These are phyloP conservation scores for Aleurites moluccanus DNA, from an alignment of 441 rosid species.

Conservation along the genomic window DNA sequence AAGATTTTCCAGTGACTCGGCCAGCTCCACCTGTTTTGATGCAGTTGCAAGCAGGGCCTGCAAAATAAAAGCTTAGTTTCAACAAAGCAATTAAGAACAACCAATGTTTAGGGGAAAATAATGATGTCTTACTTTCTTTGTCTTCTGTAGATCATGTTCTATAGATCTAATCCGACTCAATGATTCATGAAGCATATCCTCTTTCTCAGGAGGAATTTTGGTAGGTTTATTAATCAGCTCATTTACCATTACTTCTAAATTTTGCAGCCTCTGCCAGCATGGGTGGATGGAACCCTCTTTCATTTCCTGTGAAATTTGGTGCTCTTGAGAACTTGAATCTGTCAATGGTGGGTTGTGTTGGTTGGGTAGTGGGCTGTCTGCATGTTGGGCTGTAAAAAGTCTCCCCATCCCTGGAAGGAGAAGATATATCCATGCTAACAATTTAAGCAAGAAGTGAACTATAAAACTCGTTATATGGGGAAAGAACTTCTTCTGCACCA, in stretches of 20 bases:
- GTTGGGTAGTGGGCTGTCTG: conserved; percentile 34
- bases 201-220: conserved; percentile 86
- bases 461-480: conserved; percentile 35
- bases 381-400: conserved; percentile 36
- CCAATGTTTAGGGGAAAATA: conserved; percentile 10
- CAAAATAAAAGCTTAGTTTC: conserved; percentile 24
- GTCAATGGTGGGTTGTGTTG: conserved; percentile 36
- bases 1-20: conserved; percentile 74
- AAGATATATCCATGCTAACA: conserved; percentile 51
- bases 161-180: conserved; percentile 76
- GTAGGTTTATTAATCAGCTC: conserved; percentile 67
- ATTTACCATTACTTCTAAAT: conserved; percentile 66
- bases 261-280: conserved; percentile 87
- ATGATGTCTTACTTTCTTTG: conserved; percentile 55
- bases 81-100: neutral
- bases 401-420: conserved; percentile 47
- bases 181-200: conserved; percentile 80
- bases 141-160: conserved; percentile 87
- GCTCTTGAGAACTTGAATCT: conserved; percentile 42
- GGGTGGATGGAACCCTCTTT: conserved; percentile 58
- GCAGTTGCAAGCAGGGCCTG: conserved; percentile 91
- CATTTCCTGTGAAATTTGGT: conserved; percentile 36
- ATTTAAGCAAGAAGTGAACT: conserved; percentile 45
- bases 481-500: conserved; percentile 39
- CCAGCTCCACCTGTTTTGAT: conserved; percentile 88